A percentile compares a stretch with the other conserved stretches of the same genome.
These are phyloP conservation scores for Fistulifera pelliculosa DNA, from an alignment of 108 stramenopile genomes.

Conservation along the genomic window DNA sequence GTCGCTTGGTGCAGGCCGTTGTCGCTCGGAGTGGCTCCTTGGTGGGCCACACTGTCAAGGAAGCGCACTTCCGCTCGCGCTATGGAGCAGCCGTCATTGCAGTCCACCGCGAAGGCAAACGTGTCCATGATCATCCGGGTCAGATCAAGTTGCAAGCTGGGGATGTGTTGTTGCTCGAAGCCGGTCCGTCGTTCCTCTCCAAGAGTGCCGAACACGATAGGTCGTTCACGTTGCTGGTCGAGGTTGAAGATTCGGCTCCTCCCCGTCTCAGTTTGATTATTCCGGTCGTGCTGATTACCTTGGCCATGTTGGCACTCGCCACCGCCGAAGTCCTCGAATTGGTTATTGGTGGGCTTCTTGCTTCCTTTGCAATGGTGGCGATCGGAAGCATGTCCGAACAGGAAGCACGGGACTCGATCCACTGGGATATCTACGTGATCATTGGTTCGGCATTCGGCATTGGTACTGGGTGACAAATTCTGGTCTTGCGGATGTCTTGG, in stretches of 20 bases:
- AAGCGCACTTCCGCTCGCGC: no score
- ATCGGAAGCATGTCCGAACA: constrained; percentile 43
- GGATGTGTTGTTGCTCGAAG: constrained; percentile 19
- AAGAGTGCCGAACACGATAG: constrained; percentile 26
- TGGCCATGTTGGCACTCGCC: constrained; percentile 26
- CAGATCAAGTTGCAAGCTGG: not conserved
- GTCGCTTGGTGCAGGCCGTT: no score
- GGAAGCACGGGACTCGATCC: constrained; percentile 31
- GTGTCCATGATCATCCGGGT: constrained; percentile 46
- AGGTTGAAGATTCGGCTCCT: no score
- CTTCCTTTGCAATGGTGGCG: constrained; percentile 32
- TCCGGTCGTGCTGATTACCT: constrained; percentile 8
- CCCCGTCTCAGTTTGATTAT: constrained; percentile 28
- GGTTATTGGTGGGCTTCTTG: constrained; percentile 23
- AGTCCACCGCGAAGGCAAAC: constrained; percentile 37
- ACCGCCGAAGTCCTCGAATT: constrained; percentile 23
- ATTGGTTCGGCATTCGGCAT: constrained; percentile 54
- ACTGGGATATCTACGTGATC: not conserved
- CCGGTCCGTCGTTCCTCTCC: constrained; percentile 42
- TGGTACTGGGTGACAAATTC: constrained; percentile 43
- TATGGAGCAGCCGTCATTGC: constrained; percentile 59
- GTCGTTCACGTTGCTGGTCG: constrained; percentile 42
- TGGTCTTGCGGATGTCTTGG: constrained; percentile 37
- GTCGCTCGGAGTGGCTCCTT: no score
- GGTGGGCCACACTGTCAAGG: constrained; percentile 42